Base-by-base conservation (phyloP, 176 grass and related monocot species). In the Typha latifolia region DNA sequence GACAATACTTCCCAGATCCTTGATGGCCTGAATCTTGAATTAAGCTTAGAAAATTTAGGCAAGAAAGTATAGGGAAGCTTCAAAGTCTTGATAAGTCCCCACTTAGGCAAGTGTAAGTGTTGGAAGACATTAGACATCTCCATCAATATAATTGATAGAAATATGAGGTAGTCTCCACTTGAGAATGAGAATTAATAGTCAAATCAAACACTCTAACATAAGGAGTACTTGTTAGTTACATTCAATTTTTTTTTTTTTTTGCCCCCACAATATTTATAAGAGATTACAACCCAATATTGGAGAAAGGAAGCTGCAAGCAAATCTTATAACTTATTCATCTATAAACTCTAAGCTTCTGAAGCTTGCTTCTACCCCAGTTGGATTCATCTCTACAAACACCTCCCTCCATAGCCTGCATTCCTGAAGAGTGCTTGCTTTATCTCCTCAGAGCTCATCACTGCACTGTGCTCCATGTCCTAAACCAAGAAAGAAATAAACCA, bases 391-490 rank as follows among this genome's bases (percentile, higher is more conserved):
- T 91, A 97, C 93, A 97, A 89, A 75, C 93, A 97, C 66, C 93
- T 82, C 16, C 83, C 93, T 26, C 85, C 88, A 7, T 92, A 92
- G 62, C 93, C 93, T 22, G 93, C 88, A 70, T 89, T 97, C 82
- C 82, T 88, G 48, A 90, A 84, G 21, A 97, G 85, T 72, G 87
- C 86, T 77, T 90, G 93, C 82, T 97, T 89, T 52, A 92, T 78
- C 66, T 77, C 73, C n/a, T 97, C 93, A 8, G 81, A 68, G 43
- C 72, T 87, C 13, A 97, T 66, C 68, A 67, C 69, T 32, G 85
- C 93, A 72, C 85, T 84, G 72, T 86, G 85, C 78, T 92, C 75
- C 75, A 62, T 62, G 20, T 68, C 75, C 81, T 84, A 34, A 72
- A 59, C 10, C 16, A 22, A 59, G 20, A 59, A 22, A 22, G 10